These are phyloP conservation scores for Yarrowia sp. DNA, from an alignment of 805 yeast species.

Conservation along the genomic window DNA sequence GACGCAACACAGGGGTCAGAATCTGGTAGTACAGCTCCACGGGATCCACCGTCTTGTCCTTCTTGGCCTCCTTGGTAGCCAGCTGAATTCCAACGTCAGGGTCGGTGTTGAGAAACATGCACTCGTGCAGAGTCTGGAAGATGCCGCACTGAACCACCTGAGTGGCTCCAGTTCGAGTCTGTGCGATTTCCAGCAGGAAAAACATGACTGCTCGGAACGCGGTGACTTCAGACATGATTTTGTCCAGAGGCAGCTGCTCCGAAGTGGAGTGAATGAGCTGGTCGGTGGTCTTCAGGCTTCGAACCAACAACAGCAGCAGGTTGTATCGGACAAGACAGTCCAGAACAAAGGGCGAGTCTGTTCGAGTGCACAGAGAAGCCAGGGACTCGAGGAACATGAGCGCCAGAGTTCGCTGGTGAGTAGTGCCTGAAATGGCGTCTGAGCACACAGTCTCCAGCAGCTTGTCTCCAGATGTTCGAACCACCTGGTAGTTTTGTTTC, in stretches of 20 bases:
- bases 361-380: conserved; percentile 61
- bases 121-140: conserved; percentile 64
- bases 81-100: conserved; percentile 78
- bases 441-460: conserved; percentile 70
- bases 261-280: conserved; percentile 48
- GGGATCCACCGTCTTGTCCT: conserved; percentile 54
- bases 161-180: conserved; percentile 77
- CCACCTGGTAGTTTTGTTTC: conserved; percentile 58
- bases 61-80: conserved; percentile 42
- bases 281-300: conserved; percentile 73
- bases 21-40: conserved; percentile 62
- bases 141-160: conserved; percentile 76
- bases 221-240: conserved; percentile 72
- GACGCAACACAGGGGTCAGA: conserved; percentile 74
- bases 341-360: conserved; percentile 62
- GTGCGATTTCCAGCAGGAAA: conserved; percentile 75
- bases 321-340: conserved; percentile 70
- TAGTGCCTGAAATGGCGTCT: conserved; percentile 83
- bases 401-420: conserved; percentile 75
- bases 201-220: conserved; percentile 75
- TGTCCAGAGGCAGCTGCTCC: conserved; percentile 49
- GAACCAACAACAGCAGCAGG: conserved; percentile 66
- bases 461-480: conserved; percentile 65
- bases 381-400: conserved; percentile 74
- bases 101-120: conserved; percentile 67